Percentiles rank a stretch among this genome's conserved stretches.
phyloP scores from a whole-genome alignment of 208 protist species.

The Wallacemonas sp. region DNA sequence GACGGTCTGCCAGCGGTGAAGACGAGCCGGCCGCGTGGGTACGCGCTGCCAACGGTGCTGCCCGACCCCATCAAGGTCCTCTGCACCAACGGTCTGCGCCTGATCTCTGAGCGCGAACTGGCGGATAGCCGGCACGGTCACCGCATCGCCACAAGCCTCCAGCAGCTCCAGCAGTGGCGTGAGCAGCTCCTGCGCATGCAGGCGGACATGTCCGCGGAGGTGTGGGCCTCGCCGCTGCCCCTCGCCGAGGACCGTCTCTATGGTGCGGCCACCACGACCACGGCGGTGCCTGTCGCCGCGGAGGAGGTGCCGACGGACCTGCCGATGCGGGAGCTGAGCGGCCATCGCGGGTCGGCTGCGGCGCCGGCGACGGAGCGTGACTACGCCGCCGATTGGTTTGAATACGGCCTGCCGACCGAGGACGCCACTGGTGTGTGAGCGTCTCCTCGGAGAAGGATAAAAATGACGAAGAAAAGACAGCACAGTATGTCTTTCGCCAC shows the following conservation, averaged over 20 bases:
- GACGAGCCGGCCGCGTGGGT: constrained; percentile 33
- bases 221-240: not conserved
- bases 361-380: not conserved
- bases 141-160: not conserved
- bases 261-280: not conserved
- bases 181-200: not conserved
- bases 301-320: not conserved
- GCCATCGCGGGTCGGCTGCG: not conserved
- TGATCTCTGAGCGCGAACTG: not conserved
- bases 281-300: not conserved
- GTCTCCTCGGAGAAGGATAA: no score
- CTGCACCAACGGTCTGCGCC: constrained; percentile 4
- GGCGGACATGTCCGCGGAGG: not conserved
- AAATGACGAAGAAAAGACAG: no score
- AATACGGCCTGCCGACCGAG: not conserved
- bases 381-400: constrained; percentile 9
- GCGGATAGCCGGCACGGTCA: not conserved
- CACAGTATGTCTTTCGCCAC: no score
- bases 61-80: constrained; percentile 21
- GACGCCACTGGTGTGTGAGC: not conserved
- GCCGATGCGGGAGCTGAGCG: not conserved
- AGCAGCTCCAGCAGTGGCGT: constrained; percentile 9
- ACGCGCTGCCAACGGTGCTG: constrained; percentile 33
- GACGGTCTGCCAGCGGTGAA: constrained; percentile 18
- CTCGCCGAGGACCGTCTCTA: not conserved